phyloP scores from a whole-genome alignment of 202 grass and related monocot species.

The Zoysia matrella region DNA sequence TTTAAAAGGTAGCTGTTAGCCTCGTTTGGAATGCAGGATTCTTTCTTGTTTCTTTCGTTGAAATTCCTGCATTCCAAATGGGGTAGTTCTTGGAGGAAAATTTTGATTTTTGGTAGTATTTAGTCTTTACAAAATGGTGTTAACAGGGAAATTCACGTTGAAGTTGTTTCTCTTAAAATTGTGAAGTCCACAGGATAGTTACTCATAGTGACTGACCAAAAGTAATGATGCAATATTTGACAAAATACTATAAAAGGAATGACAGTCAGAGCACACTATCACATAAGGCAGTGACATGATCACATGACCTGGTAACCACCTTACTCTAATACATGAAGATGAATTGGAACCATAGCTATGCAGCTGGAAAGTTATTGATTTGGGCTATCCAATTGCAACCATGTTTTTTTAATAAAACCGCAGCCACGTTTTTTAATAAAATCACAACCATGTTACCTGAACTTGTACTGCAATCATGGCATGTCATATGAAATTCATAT shows the following conservation, averaged over 20 bases:
- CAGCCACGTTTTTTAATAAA: too few species aligned
- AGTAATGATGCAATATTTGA: conserved; percentile 1
- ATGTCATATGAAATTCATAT: conserved; percentile 13
- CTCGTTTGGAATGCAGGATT: too few species aligned
- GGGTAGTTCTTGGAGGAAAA: background rate
- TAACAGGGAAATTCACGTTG: conserved; percentile 8
- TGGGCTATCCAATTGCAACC: background rate
- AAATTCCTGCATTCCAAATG: too few species aligned
- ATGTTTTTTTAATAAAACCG: background rate
- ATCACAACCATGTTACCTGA: background rate
- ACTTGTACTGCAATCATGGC: background rate
- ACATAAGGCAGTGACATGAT: background rate
- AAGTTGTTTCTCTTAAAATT: background rate
- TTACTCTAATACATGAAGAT: conserved; percentile 29
- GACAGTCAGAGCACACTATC: background rate
- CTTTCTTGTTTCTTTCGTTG: too few species aligned
- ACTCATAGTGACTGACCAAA: background rate
- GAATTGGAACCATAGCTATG: conserved; percentile 2
- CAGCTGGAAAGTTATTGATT: background rate
- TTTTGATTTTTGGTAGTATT: background rate
- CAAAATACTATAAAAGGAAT: background rate
- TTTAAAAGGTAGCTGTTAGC: background rate
- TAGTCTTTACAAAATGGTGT: background rate
- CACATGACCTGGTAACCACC: background rate
- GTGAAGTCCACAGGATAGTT: too few species aligned